Evolutionary conservation across 2,329 filamentous ascomycete species (phyloP).

Genomic region (Sarocladium oryzae): DNA sequence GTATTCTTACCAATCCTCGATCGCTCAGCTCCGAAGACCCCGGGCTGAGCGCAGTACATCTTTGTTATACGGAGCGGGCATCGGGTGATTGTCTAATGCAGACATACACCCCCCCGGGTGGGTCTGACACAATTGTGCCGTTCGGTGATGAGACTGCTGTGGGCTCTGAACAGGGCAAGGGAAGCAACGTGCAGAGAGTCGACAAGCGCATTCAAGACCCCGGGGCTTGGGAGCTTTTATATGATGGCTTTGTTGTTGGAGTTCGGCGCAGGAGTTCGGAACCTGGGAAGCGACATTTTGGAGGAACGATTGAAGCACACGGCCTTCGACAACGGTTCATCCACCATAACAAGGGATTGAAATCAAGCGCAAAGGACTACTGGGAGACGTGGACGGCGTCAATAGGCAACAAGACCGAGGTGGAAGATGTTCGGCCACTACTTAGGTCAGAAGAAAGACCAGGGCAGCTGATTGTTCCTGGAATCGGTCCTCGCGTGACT

Average conservation of each 20-base stretch:
- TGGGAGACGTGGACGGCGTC: slow-evolving; percentile 53
- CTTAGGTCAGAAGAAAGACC: slow-evolving; percentile 32
- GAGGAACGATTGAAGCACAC: slow-evolving; percentile 12
- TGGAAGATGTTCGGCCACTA: slow-evolving; percentile 40
- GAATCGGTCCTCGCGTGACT: slow-evolving; percentile 56
- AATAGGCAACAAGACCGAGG: slow-evolving; percentile 35
- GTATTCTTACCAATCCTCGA: slow-evolving; percentile 16
- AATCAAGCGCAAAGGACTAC: slow-evolving; percentile 21
- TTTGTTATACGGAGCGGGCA: slow-evolving; percentile 56
- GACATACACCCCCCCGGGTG: slow-evolving; percentile 49
- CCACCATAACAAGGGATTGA: slow-evolving; percentile 13
- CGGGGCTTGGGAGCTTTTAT: slow-evolving; percentile 58
- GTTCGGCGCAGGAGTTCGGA: slow-evolving; percentile 41
- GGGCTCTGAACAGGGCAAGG: slow-evolving; percentile 40
- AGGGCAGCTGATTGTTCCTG: slow-evolving; percentile 56
- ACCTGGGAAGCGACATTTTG: slow-evolving; percentile 10
- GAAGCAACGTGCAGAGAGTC: slow-evolving; percentile 44
- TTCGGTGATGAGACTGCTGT: slow-evolving; percentile 36
- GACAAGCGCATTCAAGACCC: slow-evolving; percentile 52
- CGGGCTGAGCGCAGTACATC: slow-evolving; percentile 55
- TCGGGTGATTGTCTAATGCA: slow-evolving; percentile 59
- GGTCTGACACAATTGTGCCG: slow-evolving; percentile 45
- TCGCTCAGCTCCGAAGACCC: slow-evolving; percentile 12
- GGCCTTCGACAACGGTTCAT: slow-evolving; percentile 23
- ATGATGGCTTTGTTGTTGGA: slow-evolving; percentile 56